Evolutionary conservation across 768 basidiomycete species (phyloP).

Genomic region (Naganishia onofrii): DNA sequence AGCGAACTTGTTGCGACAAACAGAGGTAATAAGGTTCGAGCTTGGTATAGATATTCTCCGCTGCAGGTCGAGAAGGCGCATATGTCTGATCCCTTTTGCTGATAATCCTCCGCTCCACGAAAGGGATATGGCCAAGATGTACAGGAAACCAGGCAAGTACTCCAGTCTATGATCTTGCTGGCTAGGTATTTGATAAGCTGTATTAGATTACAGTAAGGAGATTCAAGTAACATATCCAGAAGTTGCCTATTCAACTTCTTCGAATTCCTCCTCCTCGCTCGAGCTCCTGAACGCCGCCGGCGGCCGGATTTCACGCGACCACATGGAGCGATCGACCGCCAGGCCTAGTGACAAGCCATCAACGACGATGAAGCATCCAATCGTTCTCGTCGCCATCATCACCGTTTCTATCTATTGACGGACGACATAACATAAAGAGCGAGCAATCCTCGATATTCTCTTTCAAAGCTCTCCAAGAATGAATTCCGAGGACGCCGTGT

Average conservation of each 20-base stretch:
- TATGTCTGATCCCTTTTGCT: background rate
- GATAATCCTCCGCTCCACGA: background rate
- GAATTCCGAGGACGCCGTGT: slow-evolving; percentile 22
- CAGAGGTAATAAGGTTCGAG: background rate
- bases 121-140: too few species aligned
- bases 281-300: background rate
- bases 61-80: background rate
- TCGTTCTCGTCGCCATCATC: background rate
- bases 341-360: background rate
- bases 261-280: background rate
- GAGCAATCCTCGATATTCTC: background rate
- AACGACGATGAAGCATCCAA: background rate
- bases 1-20: background rate
- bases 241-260: too few species aligned
- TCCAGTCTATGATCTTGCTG: too few species aligned
- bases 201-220: too few species aligned
- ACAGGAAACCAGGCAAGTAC: too few species aligned
- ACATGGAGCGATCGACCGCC: background rate
- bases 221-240: too few species aligned
- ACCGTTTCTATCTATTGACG: background rate
- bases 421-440: background rate
- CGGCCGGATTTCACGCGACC: background rate
- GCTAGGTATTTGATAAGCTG: too few species aligned
- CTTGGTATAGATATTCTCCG: background rate
- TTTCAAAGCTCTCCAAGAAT: background rate